Conservation (phyloP, 495 filamentous ascomycete genomes). For the Penicillium cosmopolitanum region DNA sequence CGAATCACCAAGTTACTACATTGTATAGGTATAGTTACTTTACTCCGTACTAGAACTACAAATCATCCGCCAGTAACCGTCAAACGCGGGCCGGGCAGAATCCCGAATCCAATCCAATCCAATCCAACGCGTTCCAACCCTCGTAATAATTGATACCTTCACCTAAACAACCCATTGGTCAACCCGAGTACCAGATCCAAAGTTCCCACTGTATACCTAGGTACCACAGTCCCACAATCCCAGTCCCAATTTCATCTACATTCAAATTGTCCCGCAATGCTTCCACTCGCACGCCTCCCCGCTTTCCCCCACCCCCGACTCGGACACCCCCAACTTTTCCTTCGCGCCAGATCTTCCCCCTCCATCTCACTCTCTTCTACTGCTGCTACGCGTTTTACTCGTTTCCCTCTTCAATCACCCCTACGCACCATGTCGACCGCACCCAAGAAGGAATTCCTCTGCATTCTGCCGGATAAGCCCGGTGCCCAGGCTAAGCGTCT, state of each 20-base stretch:
- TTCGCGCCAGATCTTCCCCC: constrained; percentile 8
- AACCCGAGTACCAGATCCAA: not conserved
- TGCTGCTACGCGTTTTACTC: not conserved
- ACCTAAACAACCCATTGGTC: not conserved
- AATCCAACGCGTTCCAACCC: too few relatives aligned
- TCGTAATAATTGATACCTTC: too few relatives aligned
- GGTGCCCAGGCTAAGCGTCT: constrained; percentile 69
- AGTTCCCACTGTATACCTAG: too few relatives aligned
- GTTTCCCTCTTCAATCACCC: not conserved
- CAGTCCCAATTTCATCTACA: not conserved
- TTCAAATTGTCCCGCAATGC: not conserved
- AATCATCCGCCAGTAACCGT: too few relatives aligned
- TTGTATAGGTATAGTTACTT: too few relatives aligned
- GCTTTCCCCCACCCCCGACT: constrained; percentile 8
- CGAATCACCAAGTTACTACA: too few relatives aligned
- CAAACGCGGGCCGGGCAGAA: too few relatives aligned
- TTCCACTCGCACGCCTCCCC: constrained; percentile 11
- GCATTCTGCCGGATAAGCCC: constrained; percentile 78
- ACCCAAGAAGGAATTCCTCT: constrained; percentile 77
- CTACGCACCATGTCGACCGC: constrained; percentile 37
- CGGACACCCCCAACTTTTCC: constrained; percentile 23
- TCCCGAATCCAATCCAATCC: too few relatives aligned
- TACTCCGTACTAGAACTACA: too few relatives aligned
- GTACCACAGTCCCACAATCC: not conserved
- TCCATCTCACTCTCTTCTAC: not conserved